Base-by-base conservation (phyloP, 2,329 filamentous ascomycete species). In the Colletotrichum sp. region DNA sequence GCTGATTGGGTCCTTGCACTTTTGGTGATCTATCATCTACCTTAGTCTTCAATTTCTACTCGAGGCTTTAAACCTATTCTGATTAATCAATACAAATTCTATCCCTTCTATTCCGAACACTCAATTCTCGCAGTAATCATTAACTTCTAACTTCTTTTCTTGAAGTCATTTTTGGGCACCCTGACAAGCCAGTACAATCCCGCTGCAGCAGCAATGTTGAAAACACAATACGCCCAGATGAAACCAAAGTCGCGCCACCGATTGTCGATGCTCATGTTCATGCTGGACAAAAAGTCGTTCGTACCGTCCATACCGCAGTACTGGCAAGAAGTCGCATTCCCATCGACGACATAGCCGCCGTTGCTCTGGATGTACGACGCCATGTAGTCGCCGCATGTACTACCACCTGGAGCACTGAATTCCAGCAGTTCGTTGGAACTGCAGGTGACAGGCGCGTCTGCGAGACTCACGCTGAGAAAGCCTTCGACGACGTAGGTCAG, bases 401-500 rank as follows among this genome's bases (percentile, higher is more conserved):
- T 30, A 86, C 0, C 81, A 70, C 0, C 89, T 87, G 1, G 93
- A 13, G 90, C 83, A 3, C 6, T 26, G 81, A 95, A 91, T 8
- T 86, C 82, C 7, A 93, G 86, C 71, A 90, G 85, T 79, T 95
- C 30, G 2, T 78, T 77, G 1, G 78, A 62, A 1, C 82, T 78
- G 7, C 82, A 83, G 3, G 32, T 57, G 0, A 83, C 82, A 0
- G 79, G 26, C 1, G 78, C 78, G 1, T 80, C 77, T 9, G 79
- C 79, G 0, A 83, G 77, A 0, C 79, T 79, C 1, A 80, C 72
- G 0, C 79, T 79, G 71, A 94, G 86, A 82, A 95, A 89, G 5
- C 91, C 93, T 34, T 89, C 86, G 63, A 94, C 88, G 24, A 95
- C 85, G 81, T 95, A 95, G 0, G 92, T 94, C 79, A 94, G 91